Conservation (phyloP, 768 basidiomycete genomes). For the Macrocybe gigantea region DNA sequence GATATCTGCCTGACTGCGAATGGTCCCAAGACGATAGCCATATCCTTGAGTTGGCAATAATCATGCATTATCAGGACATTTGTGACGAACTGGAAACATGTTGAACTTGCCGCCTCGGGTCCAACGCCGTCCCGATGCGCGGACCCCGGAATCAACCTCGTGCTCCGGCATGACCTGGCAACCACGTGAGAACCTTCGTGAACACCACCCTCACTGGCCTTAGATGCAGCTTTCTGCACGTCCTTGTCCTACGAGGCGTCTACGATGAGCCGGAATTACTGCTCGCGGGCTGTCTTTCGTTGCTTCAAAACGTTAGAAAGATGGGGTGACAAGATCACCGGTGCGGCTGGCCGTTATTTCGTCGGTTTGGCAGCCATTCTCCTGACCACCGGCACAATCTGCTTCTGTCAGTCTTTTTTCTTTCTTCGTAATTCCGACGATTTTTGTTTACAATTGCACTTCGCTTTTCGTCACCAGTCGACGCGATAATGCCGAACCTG, state of each 20-base stretch:
- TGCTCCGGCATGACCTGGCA: no score
- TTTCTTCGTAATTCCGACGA: not conserved
- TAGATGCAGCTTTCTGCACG: not conserved
- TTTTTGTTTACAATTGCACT: not conserved
- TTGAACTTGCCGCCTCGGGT: not conserved
- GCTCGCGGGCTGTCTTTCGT: constrained; percentile 40
- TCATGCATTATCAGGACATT: not conserved
- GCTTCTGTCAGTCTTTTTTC: constrained; percentile 64
- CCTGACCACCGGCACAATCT: constrained; percentile 59
- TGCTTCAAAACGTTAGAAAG: constrained; percentile 64
- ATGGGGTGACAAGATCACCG: constrained; percentile 73
- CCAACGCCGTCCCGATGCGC: not conserved
- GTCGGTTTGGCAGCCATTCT: constrained; percentile 74
- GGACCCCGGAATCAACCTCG: no score
- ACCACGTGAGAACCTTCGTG: no score
- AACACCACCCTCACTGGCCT: no score
- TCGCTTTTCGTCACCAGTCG: constrained; percentile 45
- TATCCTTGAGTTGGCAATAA: not conserved
- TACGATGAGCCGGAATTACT: constrained; percentile 12
- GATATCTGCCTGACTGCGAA: no score
- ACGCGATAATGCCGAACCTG: constrained; percentile 67
- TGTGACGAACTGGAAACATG: not conserved
- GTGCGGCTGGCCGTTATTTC: constrained; percentile 89
- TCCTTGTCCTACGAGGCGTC: not conserved
- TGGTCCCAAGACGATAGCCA: no score